A percentile compares a stretch with the other conserved stretches of the same genome.
These are phyloP conservation scores for Nevesoporus exiguus DNA, from an alignment of 768 basidiomycete genomes.

Conservation along the genomic window DNA sequence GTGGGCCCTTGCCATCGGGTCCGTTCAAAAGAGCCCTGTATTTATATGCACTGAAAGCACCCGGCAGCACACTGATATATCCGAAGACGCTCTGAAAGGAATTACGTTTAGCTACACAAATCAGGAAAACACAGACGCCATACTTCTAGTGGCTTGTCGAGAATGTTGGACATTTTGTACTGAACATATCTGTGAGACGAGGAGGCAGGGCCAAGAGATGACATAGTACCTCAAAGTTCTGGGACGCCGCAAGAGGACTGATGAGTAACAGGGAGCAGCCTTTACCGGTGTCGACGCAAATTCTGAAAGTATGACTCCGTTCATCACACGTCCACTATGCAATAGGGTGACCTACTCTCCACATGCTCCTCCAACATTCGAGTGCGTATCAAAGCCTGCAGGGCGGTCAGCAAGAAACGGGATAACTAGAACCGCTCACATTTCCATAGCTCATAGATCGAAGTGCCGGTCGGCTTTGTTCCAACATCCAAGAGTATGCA, in stretches of 20 bases:
- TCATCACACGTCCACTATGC: neutral
- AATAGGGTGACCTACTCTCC: slow-evolving; percentile 62
- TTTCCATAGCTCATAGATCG: slow-evolving; percentile 97
- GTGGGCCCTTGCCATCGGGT: slow-evolving; percentile 82
- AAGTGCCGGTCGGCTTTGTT: slow-evolving; percentile 91
- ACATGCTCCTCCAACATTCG: slow-evolving; percentile 89
- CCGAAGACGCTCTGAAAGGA: slow-evolving; percentile 66
- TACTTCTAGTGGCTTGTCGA: slow-evolving; percentile 93
- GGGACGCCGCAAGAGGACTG: slow-evolving; percentile 84
- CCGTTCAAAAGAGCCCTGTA: slow-evolving; percentile 87
- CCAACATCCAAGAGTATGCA: slow-evolving; percentile 93
- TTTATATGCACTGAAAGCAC: slow-evolving; percentile 89
- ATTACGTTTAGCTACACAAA: neutral
- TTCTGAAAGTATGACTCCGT: slow-evolving; percentile 38
- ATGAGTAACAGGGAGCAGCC: slow-evolving; percentile 67
- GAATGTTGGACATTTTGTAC: slow-evolving; percentile 96
- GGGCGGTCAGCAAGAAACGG: slow-evolving; percentile 4
- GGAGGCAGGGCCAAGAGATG: neutral
- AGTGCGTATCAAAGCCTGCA: slow-evolving; percentile 70
- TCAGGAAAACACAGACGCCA: slow-evolving; percentile 18
- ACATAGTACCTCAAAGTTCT: slow-evolving; percentile 78
- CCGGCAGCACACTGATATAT: slow-evolving; percentile 85
- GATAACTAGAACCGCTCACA: slow-evolving; percentile 36
- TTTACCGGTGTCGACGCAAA: slow-evolving; percentile 77
- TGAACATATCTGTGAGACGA: slow-evolving; percentile 21